Evolutionary conservation across 371 early-diverging fungal genomes (phyloP).

Genomic region (Syncephalis plumigaleata): DNA sequence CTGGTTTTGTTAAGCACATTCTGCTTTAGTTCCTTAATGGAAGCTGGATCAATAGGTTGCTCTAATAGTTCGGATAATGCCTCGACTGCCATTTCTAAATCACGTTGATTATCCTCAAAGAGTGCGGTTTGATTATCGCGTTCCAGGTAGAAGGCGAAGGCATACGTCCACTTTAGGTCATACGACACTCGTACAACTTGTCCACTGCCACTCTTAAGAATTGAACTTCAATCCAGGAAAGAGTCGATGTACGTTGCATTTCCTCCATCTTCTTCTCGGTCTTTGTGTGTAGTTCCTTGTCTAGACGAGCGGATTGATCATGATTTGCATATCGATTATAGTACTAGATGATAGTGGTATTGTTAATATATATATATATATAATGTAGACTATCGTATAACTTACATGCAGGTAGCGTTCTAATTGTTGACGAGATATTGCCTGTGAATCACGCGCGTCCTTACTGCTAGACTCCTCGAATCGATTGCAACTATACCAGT

Average conservation of each 20-base stretch:
- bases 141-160: constrained; percentile 85
- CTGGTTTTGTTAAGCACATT: constrained; percentile 65
- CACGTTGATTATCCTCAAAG: constrained; percentile 93
- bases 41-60: constrained; percentile 52
- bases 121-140: constrained; percentile 72
- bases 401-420: constrained; percentile 88
- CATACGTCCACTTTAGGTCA: constrained; percentile 94
- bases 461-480: constrained; percentile 71
- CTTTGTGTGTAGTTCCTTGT: constrained; percentile 64
- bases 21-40: constrained; percentile 56
- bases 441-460: constrained; percentile 66
- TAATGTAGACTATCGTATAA: constrained; percentile 2
- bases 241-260: constrained; percentile 71
- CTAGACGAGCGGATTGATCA: constrained; percentile 83
- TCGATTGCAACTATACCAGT: constrained; percentile 90
- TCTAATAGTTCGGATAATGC: constrained; percentile 76
- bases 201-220: constrained; percentile 87
- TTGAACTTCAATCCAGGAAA: constrained; percentile 98
- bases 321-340: constrained; percentile 96
- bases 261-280: constrained; percentile 93
- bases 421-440: constrained; percentile 70
- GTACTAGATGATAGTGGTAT: constrained; percentile 29
- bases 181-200: constrained; percentile 68
- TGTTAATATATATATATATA: not conserved
- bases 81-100: constrained; percentile 90